Percentiles rank a stretch among this genome's conserved stretches.
Evolutionary conservation across 768 basidiomycete species (phyloP).

Genomic region (Erythrobasidium yunnanense): DNA sequence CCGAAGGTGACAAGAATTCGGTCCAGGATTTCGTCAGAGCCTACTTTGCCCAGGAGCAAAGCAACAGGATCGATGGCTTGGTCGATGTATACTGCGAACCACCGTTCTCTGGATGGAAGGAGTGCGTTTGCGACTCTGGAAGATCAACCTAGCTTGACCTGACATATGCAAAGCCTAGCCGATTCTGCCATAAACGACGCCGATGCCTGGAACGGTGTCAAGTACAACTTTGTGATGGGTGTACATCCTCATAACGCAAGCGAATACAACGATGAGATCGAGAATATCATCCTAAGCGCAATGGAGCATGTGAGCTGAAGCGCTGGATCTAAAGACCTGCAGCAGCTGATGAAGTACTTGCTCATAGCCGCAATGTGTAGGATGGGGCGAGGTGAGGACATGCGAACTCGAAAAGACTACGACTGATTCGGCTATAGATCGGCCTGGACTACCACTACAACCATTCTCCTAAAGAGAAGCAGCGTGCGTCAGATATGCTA

Average conservation of each 20-base stretch:
- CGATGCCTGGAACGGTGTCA: slow-evolving; percentile 2
- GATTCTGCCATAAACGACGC: slow-evolving; percentile 31
- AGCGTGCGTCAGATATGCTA: too few species aligned
- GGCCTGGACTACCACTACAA: slow-evolving; percentile 45
- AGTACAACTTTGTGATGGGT: slow-evolving; percentile 28
- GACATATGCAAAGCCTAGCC: neutral
- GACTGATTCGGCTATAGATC: slow-evolving; percentile 43
- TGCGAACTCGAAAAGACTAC: slow-evolving; percentile 36
- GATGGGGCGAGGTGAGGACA: slow-evolving; percentile 74
- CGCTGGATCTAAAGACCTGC: too few species aligned
- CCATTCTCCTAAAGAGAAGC: slow-evolving; percentile 59
- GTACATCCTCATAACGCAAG: slow-evolving; percentile 56
- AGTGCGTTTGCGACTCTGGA: slow-evolving; percentile 35
- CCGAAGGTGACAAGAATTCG: slow-evolving; percentile 48
- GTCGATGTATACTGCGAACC: slow-evolving; percentile 87
- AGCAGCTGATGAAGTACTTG: neutral
- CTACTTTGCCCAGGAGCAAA: slow-evolving; percentile 44
- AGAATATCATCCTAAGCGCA: slow-evolving; percentile 54
- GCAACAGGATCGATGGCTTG: slow-evolving; percentile 51
- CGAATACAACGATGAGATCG: slow-evolving; percentile 57
- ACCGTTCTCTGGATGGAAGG: slow-evolving; percentile 47
- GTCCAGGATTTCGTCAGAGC: slow-evolving; percentile 61
- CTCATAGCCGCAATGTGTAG: slow-evolving; percentile 65
- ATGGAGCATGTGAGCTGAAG: slow-evolving; percentile 20
- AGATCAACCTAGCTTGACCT: neutral